phyloP scores from a whole-genome alignment of 2,329 filamentous ascomycete species.

The Penicillium fuscoglaucum region DNA sequence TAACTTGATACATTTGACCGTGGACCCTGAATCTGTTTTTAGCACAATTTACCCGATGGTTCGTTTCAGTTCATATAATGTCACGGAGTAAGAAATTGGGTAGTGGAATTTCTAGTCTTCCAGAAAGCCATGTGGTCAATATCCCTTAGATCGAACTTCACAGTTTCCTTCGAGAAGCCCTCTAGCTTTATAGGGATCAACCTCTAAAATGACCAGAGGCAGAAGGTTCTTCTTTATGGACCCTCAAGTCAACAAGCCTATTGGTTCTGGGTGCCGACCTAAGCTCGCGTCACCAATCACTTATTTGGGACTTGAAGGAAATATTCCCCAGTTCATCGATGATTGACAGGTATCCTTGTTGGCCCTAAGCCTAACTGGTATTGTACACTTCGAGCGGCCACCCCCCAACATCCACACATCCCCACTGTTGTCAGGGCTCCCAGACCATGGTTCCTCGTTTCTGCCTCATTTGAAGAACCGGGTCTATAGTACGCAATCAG shows the following conservation, averaged over 20 bases:
- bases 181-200: constrained; percentile 23
- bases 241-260: constrained; percentile 19
- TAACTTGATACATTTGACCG: constrained; percentile 18
- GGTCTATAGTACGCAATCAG: constrained; percentile 31
- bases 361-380: constrained; percentile 18
- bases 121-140: constrained; percentile 9
- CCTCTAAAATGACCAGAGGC: constrained; percentile 19
- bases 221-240: constrained; percentile 25
- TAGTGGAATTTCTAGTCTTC: constrained; percentile 8
- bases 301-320: constrained; percentile 12
- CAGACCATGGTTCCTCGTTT: constrained; percentile 30
- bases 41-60: constrained; percentile 24
- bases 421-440: constrained; percentile 29
- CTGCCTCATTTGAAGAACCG: constrained; percentile 28
- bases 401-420: constrained; percentile 19
- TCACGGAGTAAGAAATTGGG: not conserved
- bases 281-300: constrained; percentile 26
- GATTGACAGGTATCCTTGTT: constrained; percentile 26
- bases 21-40: constrained; percentile 33
- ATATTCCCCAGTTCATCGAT: constrained; percentile 29
- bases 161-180: constrained; percentile 21
- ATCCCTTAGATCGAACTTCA: constrained; percentile 5
- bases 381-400: constrained; percentile 5
- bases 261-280: constrained; percentile 24
- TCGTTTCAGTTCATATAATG: constrained; percentile 16